phyloP scores from a whole-genome alignment of 2,329 filamentous ascomycete genomes.

The Trichophyton rubrum region DNA sequence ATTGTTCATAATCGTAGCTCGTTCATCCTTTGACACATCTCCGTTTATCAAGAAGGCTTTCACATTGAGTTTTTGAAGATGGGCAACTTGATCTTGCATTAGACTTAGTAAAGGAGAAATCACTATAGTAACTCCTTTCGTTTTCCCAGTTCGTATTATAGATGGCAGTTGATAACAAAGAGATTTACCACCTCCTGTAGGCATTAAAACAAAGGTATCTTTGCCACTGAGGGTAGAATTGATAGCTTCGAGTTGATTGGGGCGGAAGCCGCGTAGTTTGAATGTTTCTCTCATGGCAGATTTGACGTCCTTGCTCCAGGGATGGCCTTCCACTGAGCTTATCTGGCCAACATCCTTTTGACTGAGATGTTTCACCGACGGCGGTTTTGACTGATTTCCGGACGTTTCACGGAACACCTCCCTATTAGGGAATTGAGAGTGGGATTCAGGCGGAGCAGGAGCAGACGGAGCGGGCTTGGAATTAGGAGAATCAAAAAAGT shows the following conservation, averaged over 20 bases:
- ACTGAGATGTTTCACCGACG: constrained; percentile 21
- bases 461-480: constrained; percentile 10
- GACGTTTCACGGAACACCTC: constrained; percentile 32
- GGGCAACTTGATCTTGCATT: constrained; percentile 93
- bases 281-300: constrained; percentile 71
- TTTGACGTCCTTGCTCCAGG: constrained; percentile 80
- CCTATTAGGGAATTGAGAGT: constrained; percentile 15
- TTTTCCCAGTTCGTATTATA: constrained; percentile 66
- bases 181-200: constrained; percentile 92
- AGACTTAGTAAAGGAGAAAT: constrained; percentile 89
- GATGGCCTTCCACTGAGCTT: constrained; percentile 27
- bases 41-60: constrained; percentile 73
- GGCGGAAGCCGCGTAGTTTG: constrained; percentile 71
- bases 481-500: constrained; percentile 6
- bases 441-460: not conserved
- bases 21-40: constrained; percentile 52
- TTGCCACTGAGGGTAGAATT: constrained; percentile 80
- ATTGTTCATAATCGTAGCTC: constrained; percentile 51
- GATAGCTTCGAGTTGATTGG: constrained; percentile 88
- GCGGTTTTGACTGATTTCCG: constrained; percentile 25
- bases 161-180: constrained; percentile 93
- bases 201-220: constrained; percentile 94
- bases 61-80: constrained; percentile 62
- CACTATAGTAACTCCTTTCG: constrained; percentile 77
- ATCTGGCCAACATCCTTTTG: not conserved